A percentile compares a stretch with the other conserved stretches of the same genome.
These are phyloP conservation scores for Aspergillus ellipticus DNA, from an alignment of 495 filamentous ascomycete species.

Conservation along the genomic window DNA sequence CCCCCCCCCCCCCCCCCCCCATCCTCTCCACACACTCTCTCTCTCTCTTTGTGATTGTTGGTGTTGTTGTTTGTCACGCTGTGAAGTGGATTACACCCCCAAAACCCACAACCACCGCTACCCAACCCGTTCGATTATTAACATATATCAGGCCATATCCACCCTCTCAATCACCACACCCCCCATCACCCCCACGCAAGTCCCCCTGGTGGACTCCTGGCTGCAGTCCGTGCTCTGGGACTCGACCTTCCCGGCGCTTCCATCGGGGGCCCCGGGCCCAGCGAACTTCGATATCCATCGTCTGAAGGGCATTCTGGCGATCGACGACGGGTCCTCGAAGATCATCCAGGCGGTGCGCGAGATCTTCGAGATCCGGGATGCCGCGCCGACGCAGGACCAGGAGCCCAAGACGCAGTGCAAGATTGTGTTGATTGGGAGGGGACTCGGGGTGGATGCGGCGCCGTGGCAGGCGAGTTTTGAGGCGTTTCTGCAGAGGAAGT, in stretches of 20 bases:
- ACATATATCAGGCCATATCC: slow-evolving; percentile 67
- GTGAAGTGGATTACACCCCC: too few relatives aligned
- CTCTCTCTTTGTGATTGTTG: neutral
- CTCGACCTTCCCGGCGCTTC: slow-evolving; percentile 49
- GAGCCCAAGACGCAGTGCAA: slow-evolving; percentile 52
- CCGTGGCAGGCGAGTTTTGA: slow-evolving; percentile 35
- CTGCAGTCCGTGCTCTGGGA: slow-evolving; percentile 84
- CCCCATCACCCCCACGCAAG: slow-evolving; percentile 45
- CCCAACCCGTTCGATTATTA: neutral
- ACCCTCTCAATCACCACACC: slow-evolving; percentile 69
- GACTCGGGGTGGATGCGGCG: slow-evolving; percentile 39
- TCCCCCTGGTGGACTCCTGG: slow-evolving; percentile 72
- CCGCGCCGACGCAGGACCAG: slow-evolving; percentile 30
- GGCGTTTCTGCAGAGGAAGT: slow-evolving; percentile 22
- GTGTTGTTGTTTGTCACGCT: too few relatives aligned
- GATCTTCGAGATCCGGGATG: slow-evolving; percentile 84
- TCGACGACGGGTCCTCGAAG: slow-evolving; percentile 59
- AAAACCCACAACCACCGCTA: too few relatives aligned
- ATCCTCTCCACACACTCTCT: neutral
- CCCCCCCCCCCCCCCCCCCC: neutral
- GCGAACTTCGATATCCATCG: slow-evolving; percentile 72
- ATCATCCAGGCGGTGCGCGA: slow-evolving; percentile 91
- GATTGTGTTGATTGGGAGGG: slow-evolving; percentile 75
- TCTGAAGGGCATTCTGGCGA: slow-evolving; percentile 69
- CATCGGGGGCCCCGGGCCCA: slow-evolving; percentile 14